These are phyloP conservation scores for Heterobasidion annosum DNA, from an alignment of 1,284 basidiomycete genomes.

Conservation along the genomic window DNA sequence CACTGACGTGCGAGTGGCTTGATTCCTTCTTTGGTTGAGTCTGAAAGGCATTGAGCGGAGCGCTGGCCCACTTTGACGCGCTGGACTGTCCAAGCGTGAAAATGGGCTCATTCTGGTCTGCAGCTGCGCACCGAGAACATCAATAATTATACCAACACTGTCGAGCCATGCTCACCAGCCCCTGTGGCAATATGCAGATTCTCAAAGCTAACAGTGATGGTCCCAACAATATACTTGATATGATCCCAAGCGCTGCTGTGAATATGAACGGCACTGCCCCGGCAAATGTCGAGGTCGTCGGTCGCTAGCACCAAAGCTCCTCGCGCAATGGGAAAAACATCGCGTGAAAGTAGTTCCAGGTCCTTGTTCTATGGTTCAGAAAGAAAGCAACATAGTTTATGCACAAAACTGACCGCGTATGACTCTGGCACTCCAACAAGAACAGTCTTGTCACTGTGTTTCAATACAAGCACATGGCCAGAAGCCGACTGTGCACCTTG, in stretches of 20 bases:
- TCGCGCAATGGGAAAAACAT: constrained; percentile 8
- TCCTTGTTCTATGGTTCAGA: constrained; percentile 2
- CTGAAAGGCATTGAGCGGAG: background rate
- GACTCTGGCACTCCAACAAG: constrained; percentile 10
- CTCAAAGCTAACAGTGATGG: constrained; percentile 7
- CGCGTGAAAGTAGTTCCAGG: constrained; percentile 3
- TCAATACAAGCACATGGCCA: constrained; percentile 5
- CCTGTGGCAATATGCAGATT: background rate
- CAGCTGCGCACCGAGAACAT: too few relatives aligned
- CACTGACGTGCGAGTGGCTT: background rate
- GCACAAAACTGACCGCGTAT: constrained; percentile 1
- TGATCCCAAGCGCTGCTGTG: constrained; percentile 16
- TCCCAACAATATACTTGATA: constrained; percentile 11
- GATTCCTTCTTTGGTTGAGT: constrained; percentile 1
- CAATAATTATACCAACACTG: background rate
- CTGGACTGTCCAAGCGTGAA: background rate
- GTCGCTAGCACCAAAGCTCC: constrained; percentile 14
- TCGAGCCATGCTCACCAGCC: background rate
- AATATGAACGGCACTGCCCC: constrained; percentile 12
- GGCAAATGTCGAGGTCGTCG: constrained; percentile 14
- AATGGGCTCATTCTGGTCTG: too few relatives aligned
- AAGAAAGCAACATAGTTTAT: background rate
- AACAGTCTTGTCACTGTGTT: constrained; percentile 1
- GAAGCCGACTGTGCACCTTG: background rate
- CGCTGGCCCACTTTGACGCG: background rate